Base-by-base conservation (phyloP, 1,284 basidiomycete genomes). In the Leccinum pseudoinsigne region DNA sequence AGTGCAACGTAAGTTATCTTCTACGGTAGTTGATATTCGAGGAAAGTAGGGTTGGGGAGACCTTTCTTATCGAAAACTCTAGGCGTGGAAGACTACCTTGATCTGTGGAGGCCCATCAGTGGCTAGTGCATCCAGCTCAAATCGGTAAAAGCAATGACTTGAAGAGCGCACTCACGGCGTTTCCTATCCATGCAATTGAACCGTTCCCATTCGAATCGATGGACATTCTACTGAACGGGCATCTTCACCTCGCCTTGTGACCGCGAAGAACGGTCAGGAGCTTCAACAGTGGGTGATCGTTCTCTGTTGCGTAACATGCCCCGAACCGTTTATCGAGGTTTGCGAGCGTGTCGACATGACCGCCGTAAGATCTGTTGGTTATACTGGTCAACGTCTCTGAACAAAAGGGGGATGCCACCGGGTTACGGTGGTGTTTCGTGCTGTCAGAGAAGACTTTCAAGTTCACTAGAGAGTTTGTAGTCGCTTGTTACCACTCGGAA, bases 1-100 rank as follows among this genome's bases (percentile, higher is more conserved):
- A 26, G 42, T 26, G 16, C 71, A 51, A 66, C 68, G 54, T 74
- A 36, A 66, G 54, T 12, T n/a, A 4, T 42, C 18, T 6, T 10
- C 71, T 23, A 2, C 28, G 34, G 18, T 18, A 50, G 28, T 40
- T 40, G 14, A 12, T 42, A 16, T 16, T 0, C 12, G 23, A 9
- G 50, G 34, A 40, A 26, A 23, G 8, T 14, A 38, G 16, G 53
- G 18, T 18, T 36, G 11, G 34, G 34, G 6, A 10, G 5, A 42
- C 14, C 21, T 56, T 62, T 40, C 62, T 58, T 59, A 51, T 62
- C 26, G 18, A 34, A 59, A 36, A 53, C 21, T 5, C 26, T 21
- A 54, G 11, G 42, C 18, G 11, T 54, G 38, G 14, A 3, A 40
- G 38, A 40, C 38, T 40, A 2, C 14, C 42, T 45, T 18, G 5